Conservation (phyloP, 176 grass and related monocot genomes). For the Neostapfia colusana region DNA sequence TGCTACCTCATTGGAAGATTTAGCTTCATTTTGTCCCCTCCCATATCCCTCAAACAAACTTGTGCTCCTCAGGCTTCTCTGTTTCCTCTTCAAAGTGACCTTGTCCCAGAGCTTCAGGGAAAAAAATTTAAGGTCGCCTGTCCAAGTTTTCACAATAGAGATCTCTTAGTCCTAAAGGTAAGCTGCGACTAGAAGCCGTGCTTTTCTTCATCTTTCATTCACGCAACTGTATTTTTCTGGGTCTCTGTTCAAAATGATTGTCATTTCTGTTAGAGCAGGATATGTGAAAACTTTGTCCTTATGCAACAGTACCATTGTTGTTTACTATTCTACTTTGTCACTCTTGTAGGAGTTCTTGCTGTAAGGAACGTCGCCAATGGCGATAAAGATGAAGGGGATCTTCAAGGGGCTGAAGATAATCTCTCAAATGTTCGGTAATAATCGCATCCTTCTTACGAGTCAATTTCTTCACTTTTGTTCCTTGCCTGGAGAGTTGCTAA, state of each 20-base stretch:
- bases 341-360: constrained; percentile 33
- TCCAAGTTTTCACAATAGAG: neutral
- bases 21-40: constrained; percentile 21
- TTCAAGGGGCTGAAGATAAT: constrained; percentile 83
- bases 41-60: constrained; percentile 24
- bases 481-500: neutral
- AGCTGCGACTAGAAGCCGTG: neutral
- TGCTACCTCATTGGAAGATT: constrained; percentile 50
- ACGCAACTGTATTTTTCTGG: neutral
- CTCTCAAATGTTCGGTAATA: constrained; percentile 85
- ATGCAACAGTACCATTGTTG: neutral
- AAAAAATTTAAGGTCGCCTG: neutral
- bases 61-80: constrained; percentile 9
- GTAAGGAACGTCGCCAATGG: constrained; percentile 29
- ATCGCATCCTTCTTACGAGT: neutral
- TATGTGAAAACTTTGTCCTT: neutral
- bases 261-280: neutral
- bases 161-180: constrained; percentile 29
- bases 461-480: constrained; percentile 8
- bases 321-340: neutral
- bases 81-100: constrained; percentile 29
- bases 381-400: constrained; percentile 86
- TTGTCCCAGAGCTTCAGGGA: constrained; percentile 23
- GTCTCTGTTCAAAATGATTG: neutral
- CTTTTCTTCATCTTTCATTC: neutral